Evolutionary conservation across 257 asterid genomes (phyloP).

Genomic region (Jacaranda copaia): DNA sequence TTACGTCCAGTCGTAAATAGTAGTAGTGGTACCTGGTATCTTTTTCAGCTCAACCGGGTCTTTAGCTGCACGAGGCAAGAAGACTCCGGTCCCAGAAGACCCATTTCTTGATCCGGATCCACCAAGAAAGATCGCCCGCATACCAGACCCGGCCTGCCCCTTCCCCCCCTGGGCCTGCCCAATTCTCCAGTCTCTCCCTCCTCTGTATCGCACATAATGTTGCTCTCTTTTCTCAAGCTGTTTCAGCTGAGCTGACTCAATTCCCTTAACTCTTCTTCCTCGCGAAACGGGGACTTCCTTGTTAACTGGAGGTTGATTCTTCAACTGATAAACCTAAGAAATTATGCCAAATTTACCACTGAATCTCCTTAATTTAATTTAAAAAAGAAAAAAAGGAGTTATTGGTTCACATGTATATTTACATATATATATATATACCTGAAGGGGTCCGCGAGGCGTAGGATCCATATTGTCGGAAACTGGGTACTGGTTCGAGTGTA

Average conservation of each 20-base stretch:
- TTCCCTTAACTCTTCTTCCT: conserved; percentile 44
- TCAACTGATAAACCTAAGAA: conserved; percentile 52
- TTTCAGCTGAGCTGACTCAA: conserved; percentile 51
- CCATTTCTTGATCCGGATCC: conserved; percentile 58
- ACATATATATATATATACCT: background rate
- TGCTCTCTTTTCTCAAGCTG: conserved; percentile 42
- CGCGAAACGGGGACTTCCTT: conserved; percentile 35
- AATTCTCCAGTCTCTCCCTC: conserved; percentile 40
- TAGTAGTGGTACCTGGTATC: conserved; percentile 59
- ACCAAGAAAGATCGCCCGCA: conserved; percentile 78
- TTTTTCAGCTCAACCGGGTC: conserved; percentile 46
- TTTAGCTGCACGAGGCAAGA: conserved; percentile 58
- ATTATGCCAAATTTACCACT: background rate
- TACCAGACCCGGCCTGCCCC: conserved; percentile 67
- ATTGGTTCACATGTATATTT: background rate
- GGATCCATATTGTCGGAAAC: no score
- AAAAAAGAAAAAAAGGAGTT: background rate
- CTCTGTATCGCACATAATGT: conserved; percentile 37
- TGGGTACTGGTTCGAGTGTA: background rate
- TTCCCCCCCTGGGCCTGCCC: conserved; percentile 33
- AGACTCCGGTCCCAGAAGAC: conserved; percentile 79
- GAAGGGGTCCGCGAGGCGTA: background rate
- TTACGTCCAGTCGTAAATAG: no score
- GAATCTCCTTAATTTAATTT: background rate
- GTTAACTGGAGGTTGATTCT: conserved; percentile 49